Evolutionary conservation across 1,284 basidiomycete species (phyloP), one percentile per base, ranked within the genome.

Genomic region (Microbotryum lychnidis-dioicae): DNA sequence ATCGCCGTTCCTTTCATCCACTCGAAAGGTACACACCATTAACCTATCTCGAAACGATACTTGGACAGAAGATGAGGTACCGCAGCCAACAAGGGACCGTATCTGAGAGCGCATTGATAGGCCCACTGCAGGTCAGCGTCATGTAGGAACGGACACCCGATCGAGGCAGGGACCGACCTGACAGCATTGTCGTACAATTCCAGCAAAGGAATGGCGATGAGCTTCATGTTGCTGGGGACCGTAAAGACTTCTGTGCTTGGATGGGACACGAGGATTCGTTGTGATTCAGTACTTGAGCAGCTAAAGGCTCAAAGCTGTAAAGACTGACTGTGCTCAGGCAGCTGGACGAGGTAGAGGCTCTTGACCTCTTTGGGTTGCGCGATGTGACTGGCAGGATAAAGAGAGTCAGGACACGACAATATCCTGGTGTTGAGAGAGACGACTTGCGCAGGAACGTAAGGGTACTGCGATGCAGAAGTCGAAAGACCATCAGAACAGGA

Each of bases 321-420:
- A 33, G 10, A 82, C 88, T 71, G 66, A 96, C 93, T 94, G 66
- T 85, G 83, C 72, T 91, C 87, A 1, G 94, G 92, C 83, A 97
- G 89, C 72, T 94, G 89, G 7, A 97, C 90, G 50, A 97, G 80
- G 78, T 90, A 97, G 53, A 97, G 81, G 75, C 93, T 96, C 79
- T 97, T 97, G 80, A 90, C 90, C 75, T 98, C 94, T 77, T 97
- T 98, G 10, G 94, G 94, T 74, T 93, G 91, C 50, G 91, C 92
- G 63, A 97, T 89, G 76, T 98, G 94, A 1, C 67, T 68, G 56
- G 27, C 21, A 4, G n/a, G 10, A 6, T 12, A 16, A 16, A 3
- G 21, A 10, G n/a, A 7, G 21, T 46, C 20, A 25, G 23, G 8
- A 23, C 44, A 21, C 21, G 6, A 8, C 4, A 10, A 14, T 14